Percentiles rank a stretch among this genome's conserved stretches.
These are phyloP conservation scores for Cladosporium sp. DNA, from an alignment of 2,329 filamentous ascomycete genomes.

Conservation along the genomic window DNA sequence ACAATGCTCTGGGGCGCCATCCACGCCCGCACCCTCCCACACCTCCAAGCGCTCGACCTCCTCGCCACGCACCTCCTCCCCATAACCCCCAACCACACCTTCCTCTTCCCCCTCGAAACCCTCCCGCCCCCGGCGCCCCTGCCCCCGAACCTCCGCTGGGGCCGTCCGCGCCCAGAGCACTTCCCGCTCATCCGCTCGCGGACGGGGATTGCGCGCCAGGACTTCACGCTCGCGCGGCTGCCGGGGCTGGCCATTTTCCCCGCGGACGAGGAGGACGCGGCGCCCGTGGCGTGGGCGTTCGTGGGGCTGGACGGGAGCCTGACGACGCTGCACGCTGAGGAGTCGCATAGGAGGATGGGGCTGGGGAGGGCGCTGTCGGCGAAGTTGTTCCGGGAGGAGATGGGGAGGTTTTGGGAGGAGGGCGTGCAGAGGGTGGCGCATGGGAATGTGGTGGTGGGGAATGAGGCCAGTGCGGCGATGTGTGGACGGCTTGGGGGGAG, in stretches of 20 bases:
- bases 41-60: constrained; percentile 20
- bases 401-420: constrained; percentile 31
- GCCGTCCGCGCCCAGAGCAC: constrained; percentile 45
- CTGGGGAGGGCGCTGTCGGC: constrained; percentile 56
- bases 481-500: constrained; percentile 56
- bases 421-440: constrained; percentile 48
- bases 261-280: constrained; percentile 40
- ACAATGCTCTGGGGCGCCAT: constrained; percentile 28
- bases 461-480: constrained; percentile 55
- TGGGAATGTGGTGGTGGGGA: constrained; percentile 59
- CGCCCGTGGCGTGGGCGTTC: constrained; percentile 61
- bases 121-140: constrained; percentile 22
- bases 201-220: constrained; percentile 46
- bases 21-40: constrained; percentile 20
- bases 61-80: constrained; percentile 13
- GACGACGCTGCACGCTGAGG: constrained; percentile 55
- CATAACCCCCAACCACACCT: constrained; percentile 21
- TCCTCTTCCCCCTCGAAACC: constrained; percentile 20
- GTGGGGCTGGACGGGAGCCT: constrained; percentile 56
- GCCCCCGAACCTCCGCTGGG: constrained; percentile 52
- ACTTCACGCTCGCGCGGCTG: constrained; percentile 38
- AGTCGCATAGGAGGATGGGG: constrained; percentile 53
- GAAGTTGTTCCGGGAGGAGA: constrained; percentile 51
- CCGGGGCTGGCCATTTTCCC: constrained; percentile 32
- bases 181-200: constrained; percentile 50